Evolutionary conservation across 2,329 filamentous ascomycete genomes (phyloP), one percentile per base, ranked within the genome.

Genomic region (Aspergillus quadricinctus): DNA sequence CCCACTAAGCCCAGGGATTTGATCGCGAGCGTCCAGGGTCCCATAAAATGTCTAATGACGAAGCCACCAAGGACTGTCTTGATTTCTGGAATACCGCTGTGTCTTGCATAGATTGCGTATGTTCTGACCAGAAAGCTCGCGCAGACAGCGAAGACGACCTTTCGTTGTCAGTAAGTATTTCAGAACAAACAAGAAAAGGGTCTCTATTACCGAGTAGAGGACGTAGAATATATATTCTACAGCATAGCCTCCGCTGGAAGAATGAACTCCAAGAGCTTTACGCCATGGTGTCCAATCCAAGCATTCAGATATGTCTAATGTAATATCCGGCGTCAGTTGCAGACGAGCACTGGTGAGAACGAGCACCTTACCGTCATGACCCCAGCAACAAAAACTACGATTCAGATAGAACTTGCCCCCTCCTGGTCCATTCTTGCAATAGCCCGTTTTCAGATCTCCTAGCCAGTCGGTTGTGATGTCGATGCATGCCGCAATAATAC

Each of bases 61-160:
- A 97, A 97, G 5, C 93, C 93, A 43, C 93, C 93, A 53, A 99
- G 78, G 8, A 99, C 85, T 2, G 92, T 97, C 80, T 99, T 99
- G 76, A 99, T 95, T 78, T 99, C 93, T 5, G 93, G 92, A 64
- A 99, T 97, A 75, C 93, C 93, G 71, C 91, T 96, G 69, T 97
- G 93, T 71, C 89, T 93, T 49, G 93, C 93, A 74, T 96, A 90
- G 4, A 89, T 80, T 25, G 90, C 91, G 73, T 92, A 97, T 65
- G 88, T 85, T 65, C 88, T 85, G 14, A 97, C 92, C 53, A 97
- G 77, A 53, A 92, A 70, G 53, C 88, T 90, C 9, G 94, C 91
- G 56, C 82, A 84, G 40, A 85, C 80, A 27, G 93, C 92, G 69
- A 96, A 93, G 7, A 88, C 66, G 9, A 93, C 80, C 88, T 92